Conservation (phyloP, 2,329 filamentous ascomycete species). For the Chaetomiaceae sp. region DNA sequence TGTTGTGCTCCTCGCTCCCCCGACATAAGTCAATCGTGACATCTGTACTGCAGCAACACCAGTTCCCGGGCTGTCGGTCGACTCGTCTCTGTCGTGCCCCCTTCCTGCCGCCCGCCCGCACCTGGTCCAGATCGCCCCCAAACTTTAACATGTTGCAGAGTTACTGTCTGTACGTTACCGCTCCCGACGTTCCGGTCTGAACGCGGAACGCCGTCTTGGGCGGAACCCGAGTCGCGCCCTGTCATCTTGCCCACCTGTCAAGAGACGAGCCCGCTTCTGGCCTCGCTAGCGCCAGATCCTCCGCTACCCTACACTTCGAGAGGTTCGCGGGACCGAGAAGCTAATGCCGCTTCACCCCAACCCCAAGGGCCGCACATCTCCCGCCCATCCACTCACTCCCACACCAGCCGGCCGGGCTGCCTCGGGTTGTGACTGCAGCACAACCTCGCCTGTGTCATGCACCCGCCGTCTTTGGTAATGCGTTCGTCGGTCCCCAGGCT, state of each 20-base stretch:
- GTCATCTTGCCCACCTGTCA: background rate
- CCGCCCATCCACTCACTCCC: background rate
- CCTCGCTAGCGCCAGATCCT: slow-evolving; percentile 8
- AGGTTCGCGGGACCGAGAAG: slow-evolving; percentile 14
- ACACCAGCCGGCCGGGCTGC: background rate
- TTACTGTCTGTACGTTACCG: slow-evolving; percentile 10
- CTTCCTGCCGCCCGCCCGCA: background rate
- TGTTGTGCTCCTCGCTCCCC: slow-evolving; percentile 13
- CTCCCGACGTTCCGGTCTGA: slow-evolving; percentile 23
- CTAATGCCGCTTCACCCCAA: slow-evolving; percentile 10
- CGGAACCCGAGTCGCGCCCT: background rate
- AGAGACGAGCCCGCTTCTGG: slow-evolving; percentile 1
- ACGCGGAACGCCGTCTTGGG: slow-evolving; percentile 7
- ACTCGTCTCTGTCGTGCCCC: slow-evolving; percentile 17
- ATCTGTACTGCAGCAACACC: background rate
- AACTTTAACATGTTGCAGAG: slow-evolving; percentile 9
- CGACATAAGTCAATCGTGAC: slow-evolving; percentile 16
- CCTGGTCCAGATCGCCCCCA: background rate
- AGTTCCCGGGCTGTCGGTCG: slow-evolving; percentile 19
- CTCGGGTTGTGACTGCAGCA: background rate
- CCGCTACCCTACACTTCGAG: slow-evolving; percentile 4
- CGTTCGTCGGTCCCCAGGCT: background rate
- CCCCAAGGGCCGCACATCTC: background rate
- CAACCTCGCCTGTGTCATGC: background rate
- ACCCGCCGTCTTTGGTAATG: background rate